phyloP scores from a whole-genome alignment of 768 basidiomycete species.

The Lactarius indigo region DNA sequence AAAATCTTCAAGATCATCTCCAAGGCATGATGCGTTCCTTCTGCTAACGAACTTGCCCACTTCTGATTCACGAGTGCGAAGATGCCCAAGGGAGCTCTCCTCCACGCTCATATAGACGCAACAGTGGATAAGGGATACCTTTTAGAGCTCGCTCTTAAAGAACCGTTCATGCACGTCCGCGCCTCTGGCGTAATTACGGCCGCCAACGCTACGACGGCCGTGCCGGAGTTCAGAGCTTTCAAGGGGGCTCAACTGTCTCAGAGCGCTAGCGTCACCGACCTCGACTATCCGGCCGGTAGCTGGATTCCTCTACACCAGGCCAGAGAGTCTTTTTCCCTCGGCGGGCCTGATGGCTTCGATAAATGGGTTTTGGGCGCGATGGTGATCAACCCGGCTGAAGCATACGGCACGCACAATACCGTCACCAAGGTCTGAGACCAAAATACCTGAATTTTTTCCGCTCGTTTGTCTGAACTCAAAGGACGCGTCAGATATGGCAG shows the following conservation, averaged over 20 bases:
- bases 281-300: constrained; percentile 39
- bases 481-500: constrained; percentile 59
- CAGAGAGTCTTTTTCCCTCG: constrained; percentile 52
- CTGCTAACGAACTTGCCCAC: neutral
- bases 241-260: constrained; percentile 26
- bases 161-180: constrained; percentile 59
- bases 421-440: constrained; percentile 49
- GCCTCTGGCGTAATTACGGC: constrained; percentile 39
- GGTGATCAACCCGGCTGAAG: constrained; percentile 67
- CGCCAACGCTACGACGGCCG: constrained; percentile 39
- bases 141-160: constrained; percentile 50
- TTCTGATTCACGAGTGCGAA: constrained; percentile 26
- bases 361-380: constrained; percentile 56
- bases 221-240: constrained; percentile 55
- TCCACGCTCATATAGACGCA: constrained; percentile 78
- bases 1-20: constrained; percentile 57
- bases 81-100: constrained; percentile 80
- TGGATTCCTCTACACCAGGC: constrained; percentile 62
- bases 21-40: constrained; percentile 40
- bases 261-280: constrained; percentile 38
- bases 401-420: constrained; percentile 71
- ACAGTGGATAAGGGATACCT: constrained; percentile 57
- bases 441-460: neutral
- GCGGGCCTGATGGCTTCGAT: constrained; percentile 66
- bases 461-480: neutral